Evolutionary conservation across 805 yeast genomes (phyloP).

Genomic region (Starmera amethionina): DNA sequence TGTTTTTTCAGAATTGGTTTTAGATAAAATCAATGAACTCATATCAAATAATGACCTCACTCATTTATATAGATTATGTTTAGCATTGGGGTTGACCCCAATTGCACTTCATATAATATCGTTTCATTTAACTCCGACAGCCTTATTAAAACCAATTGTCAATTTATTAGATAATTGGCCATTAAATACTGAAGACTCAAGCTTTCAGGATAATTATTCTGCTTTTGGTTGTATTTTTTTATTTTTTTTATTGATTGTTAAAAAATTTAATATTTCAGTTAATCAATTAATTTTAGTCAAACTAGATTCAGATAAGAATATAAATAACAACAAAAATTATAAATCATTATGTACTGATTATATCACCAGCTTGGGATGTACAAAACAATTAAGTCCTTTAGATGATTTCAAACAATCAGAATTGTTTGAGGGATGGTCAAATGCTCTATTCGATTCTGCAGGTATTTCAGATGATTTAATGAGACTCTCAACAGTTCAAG

Average conservation of each 20-base stretch:
- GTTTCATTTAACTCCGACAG: conserved; percentile 34
- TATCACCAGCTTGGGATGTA: conserved; percentile 18
- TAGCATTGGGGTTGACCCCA: conserved; percentile 36
- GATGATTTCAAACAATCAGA: conserved; percentile 17
- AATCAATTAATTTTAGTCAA: conserved; percentile 17
- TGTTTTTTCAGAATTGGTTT: conserved; percentile 29
- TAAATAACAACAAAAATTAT: no score
- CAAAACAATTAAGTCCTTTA: conserved; percentile 16
- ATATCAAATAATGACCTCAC: conserved; percentile 30
- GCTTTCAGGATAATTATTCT: conserved; percentile 57
- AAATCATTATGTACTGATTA: conserved; percentile 23
- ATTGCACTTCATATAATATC: conserved; percentile 32
- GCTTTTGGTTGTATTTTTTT: conserved; percentile 57
- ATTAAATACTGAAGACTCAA: conserved; percentile 33
- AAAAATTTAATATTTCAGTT: conserved; percentile 27
- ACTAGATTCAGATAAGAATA: conserved; percentile 1
- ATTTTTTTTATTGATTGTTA: conserved; percentile 30
- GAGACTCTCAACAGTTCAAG: conserved; percentile 53
- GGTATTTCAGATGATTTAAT: conserved; percentile 83
- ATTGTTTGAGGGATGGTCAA: conserved; percentile 60
- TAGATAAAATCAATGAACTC: conserved; percentile 24
- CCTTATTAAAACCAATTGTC: conserved; percentile 33
- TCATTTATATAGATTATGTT: conserved; percentile 39
- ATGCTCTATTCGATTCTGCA: conserved; percentile 70
- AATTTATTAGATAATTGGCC: conserved; percentile 41